Evolutionary conservation across 192 early-diverging fungal genomes (phyloP).

Genomic region (Coemansia sp.): DNA sequence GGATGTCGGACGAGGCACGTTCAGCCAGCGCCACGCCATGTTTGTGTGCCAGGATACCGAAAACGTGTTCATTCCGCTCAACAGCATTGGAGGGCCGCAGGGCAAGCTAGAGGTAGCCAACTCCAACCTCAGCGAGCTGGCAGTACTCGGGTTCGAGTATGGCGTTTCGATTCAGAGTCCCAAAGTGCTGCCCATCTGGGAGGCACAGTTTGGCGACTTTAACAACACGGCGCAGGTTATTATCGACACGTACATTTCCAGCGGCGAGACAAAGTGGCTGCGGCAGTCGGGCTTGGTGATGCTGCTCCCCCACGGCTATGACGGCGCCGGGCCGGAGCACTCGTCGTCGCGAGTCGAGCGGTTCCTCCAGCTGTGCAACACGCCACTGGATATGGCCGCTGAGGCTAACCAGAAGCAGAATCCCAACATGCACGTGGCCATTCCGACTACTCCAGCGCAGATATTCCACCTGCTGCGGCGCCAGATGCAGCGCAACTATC

Average conservation of each 20-base stretch:
- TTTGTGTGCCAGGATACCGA: constrained; percentile 91
- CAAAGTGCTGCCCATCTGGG: constrained; percentile 88
- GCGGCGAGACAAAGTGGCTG: constrained; percentile 94
- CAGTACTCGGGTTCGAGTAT: constrained; percentile 94
- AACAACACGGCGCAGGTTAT: constrained; percentile 95
- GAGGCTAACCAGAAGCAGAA: constrained; percentile 58
- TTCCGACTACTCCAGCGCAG: constrained; percentile 92
- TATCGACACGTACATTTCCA: constrained; percentile 86
- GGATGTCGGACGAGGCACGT: constrained; percentile 97
- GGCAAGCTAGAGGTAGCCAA: constrained; percentile 86
- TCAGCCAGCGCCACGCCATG: constrained; percentile 97
- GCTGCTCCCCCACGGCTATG: constrained; percentile 93
- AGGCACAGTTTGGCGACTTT: constrained; percentile 98
- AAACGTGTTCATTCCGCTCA: constrained; percentile 81
- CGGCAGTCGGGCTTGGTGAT: constrained; percentile 88
- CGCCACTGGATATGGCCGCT: constrained; percentile 62
- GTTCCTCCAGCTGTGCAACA: constrained; percentile 91
- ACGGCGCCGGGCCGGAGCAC: constrained; percentile 95
- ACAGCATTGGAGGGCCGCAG: constrained; percentile 57
- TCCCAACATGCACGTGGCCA: constrained; percentile 91
- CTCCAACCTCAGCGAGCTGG: constrained; percentile 87
- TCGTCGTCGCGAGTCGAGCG: constrained; percentile 88
- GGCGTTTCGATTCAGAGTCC: constrained; percentile 92
- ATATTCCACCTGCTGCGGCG: constrained; percentile 95
- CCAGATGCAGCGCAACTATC: constrained; percentile 85